Conservation (phyloP, 2,329 filamentous ascomycete species). For the Pezicula radicicola region DNA sequence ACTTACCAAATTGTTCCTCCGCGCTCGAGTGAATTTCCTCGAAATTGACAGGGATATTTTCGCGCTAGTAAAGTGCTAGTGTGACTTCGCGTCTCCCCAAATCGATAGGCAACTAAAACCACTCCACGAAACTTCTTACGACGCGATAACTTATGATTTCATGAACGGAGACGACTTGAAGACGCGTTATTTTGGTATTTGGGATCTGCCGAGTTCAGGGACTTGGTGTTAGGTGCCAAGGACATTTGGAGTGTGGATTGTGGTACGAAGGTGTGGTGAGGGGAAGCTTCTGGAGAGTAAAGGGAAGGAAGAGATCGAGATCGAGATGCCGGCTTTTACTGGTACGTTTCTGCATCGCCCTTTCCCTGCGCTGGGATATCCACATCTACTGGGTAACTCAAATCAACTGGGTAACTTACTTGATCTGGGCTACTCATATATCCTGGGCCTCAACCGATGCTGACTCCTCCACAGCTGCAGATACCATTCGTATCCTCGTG, state of each 20-base stretch:
- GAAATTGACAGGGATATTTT: conserved; percentile 4
- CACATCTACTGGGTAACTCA: too few relatives aligned
- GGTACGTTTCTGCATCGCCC: conserved; percentile 4
- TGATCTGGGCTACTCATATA: neutral
- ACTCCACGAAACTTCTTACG: neutral
- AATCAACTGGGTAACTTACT: neutral
- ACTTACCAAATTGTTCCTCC: neutral
- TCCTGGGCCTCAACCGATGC: neutral
- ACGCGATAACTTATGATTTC: neutral
- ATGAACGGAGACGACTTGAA: too few relatives aligned
- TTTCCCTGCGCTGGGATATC: neutral
- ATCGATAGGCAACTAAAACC: neutral
- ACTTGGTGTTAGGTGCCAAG: too few relatives aligned
- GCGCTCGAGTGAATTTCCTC: neutral
- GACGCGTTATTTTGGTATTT: too few relatives aligned
- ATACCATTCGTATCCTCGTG: conserved; percentile 92
- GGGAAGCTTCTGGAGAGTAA: too few relatives aligned
- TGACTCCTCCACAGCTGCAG: conserved; percentile 38
- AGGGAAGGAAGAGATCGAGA: conserved; percentile 1
- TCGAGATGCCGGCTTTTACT: conserved; percentile 21
- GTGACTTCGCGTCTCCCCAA: conserved; percentile 9
- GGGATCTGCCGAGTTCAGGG: too few relatives aligned
- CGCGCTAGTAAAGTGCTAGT: neutral
- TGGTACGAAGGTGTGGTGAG: too few relatives aligned
- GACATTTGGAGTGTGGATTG: too few relatives aligned